Evolutionary conservation across 2,329 filamentous ascomycete genomes (phyloP), one percentile per base, ranked within the genome.

Genomic region (Xylaria sp.): DNA sequence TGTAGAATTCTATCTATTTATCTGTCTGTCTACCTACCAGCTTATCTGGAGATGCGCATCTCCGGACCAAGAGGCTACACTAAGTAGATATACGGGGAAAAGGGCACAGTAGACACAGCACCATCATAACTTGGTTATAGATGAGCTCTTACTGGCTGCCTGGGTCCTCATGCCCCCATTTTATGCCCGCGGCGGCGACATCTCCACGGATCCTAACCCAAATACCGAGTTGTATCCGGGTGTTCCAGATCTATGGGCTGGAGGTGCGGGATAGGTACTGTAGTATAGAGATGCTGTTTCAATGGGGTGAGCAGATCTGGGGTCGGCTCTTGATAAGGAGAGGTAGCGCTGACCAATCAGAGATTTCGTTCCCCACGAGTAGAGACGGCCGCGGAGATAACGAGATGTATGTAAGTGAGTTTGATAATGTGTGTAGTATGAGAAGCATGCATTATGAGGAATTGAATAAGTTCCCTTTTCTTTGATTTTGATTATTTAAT

Each of bases 41-140:
- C 34, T 13, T 31, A 41, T 67, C 70, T 63, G 48, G 73, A 74
- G 67, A 73, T 69, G 54, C 69, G 72, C 75, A 77, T 78, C 76
- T 77, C 76, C 75, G 75, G 71, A 51, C 58, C 44, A 52, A 60
- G 50, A 20, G 31, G 46, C 28, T 18, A 18, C 15, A 31, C 41
- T 46, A 46, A 15, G 10, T 6, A 54, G 51, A 34, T 54, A 54
- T 13, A 31, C 51, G 34, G 34, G 2, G 37, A 34, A 10, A 48
- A 20, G 54, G 9, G 46, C 6, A 9, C 3, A 23, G 18, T 37
- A 51, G 15, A 51, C 34, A 25, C 12, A 25, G 39, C 7, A 51
- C 54, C 37, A 58, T 13, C 39, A 55, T 50, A 69, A 31, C 37
- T 18, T 4, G 13, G 18, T 7, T 63, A 57, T 50, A 34, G 9